Evolutionary conservation across 2,329 filamentous ascomycete genomes (phyloP).

Genomic region (Arthrobotrys sinensis): DNA sequence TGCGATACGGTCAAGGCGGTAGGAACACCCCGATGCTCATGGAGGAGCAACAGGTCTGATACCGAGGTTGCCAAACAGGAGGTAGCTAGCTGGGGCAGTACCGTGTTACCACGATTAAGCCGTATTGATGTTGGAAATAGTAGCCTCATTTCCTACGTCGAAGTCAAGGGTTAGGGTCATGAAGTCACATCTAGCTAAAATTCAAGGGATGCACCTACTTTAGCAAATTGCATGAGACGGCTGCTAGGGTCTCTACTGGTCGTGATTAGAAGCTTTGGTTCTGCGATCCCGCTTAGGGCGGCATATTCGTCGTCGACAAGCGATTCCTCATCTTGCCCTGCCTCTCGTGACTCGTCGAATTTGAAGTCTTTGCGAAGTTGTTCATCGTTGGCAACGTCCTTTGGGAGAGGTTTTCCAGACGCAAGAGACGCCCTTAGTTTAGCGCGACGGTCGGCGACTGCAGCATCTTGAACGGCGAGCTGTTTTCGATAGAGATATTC

Average conservation of each 20-base stretch:
- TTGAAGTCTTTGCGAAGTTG: slow-evolving; percentile 87
- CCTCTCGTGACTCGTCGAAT: slow-evolving; percentile 85
- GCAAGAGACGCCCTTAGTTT: slow-evolving; percentile 89
- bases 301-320: slow-evolving; percentile 92
- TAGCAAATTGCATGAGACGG: slow-evolving; percentile 85
- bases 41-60: slow-evolving; percentile 86
- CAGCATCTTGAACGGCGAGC: slow-evolving; percentile 87
- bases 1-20: slow-evolving; percentile 90
- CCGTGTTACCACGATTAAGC: slow-evolving; percentile 90
- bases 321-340: slow-evolving; percentile 74
- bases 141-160: slow-evolving; percentile 83
- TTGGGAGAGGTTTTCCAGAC: slow-evolving; percentile 76
- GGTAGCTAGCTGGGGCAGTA: slow-evolving; percentile 86
- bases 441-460: slow-evolving; percentile 90
- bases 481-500: slow-evolving; percentile 94
- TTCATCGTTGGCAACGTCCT: slow-evolving; percentile 85
- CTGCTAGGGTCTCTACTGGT: slow-evolving; percentile 91
- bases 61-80: slow-evolving; percentile 86
- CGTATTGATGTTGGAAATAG: slow-evolving; percentile 88
- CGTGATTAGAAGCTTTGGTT: slow-evolving; percentile 89
- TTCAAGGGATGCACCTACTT: slow-evolving; percentile 17
- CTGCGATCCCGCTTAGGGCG: slow-evolving; percentile 89
- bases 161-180: not conserved
- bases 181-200: not conserved
- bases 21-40: slow-evolving; percentile 93